phyloP scores from a whole-genome alignment of 2,329 filamentous ascomycete species.

The Penicillium hordei region DNA sequence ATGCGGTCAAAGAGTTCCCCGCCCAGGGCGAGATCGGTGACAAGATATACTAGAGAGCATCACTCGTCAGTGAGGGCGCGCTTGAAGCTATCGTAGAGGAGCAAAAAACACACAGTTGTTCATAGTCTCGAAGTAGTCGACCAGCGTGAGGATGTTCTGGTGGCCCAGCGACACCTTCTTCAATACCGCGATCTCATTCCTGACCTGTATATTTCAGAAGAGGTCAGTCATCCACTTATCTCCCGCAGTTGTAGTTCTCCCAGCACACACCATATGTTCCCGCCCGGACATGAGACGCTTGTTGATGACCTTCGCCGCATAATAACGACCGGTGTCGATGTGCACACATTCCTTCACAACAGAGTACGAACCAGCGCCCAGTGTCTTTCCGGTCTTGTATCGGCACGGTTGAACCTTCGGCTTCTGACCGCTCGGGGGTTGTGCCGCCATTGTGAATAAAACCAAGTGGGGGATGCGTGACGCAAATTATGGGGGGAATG shows the following conservation, averaged over 20 bases:
- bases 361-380: constrained; percentile 94
- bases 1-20: constrained; percentile 98
- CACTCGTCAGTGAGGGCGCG: constrained; percentile 17
- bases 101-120: constrained; percentile 70
- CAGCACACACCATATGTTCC: constrained; percentile 83
- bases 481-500: background rate
- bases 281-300: constrained; percentile 96
- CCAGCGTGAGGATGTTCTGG: constrained; percentile 94
- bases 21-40: constrained; percentile 92
- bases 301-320: constrained; percentile 99
- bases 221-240: constrained; percentile 9
- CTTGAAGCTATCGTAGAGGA: background rate
- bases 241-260: background rate
- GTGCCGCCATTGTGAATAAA: constrained; percentile 31
- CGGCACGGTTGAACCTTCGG: constrained; percentile 88
- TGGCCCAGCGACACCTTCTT: constrained; percentile 99
- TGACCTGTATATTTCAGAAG: constrained; percentile 59
- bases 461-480: constrained; percentile 2
- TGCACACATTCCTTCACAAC: constrained; percentile 99
- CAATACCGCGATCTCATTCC: constrained; percentile 96
- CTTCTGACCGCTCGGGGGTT: constrained; percentile 31
- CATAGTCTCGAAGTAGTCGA: constrained; percentile 99
- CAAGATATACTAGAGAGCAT: constrained; percentile 70
- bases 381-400: constrained; percentile 98
- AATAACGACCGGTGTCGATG: constrained; percentile 95